Evolutionary conservation across 2,329 filamentous ascomycete species (phyloP), one percentile per base, ranked within the genome.

Genomic region (Scytalidium sp.): DNA sequence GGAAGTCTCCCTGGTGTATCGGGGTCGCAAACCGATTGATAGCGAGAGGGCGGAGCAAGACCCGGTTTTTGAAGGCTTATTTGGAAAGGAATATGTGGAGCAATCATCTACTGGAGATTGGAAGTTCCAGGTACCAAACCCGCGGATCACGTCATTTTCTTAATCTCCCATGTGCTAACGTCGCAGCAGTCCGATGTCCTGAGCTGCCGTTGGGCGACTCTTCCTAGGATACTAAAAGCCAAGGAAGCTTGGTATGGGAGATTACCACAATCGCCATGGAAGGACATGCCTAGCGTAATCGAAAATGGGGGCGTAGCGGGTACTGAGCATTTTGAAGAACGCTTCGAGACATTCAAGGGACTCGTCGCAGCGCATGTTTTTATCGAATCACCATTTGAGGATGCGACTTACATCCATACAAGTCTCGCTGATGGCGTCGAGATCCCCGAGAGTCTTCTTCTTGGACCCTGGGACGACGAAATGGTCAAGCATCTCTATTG

Each of bases 361-460:
- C 32, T 36, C 13, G 32, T 10, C 13, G 11, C 13, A 36, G 13
- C 5, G 17, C 8, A 20, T 43, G 6, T 43, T 9, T 19, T 43
- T 20, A 21, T 36, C 19, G 32, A 40, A 23, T 3, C 32, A 36
- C 17, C 13, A n/a, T n/a, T 7, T 15, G 11, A 15, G 32, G 32
- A 36, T 15, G 4, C 13, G 8, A n/a, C 7, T 36, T 36, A 36
- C 13, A 5, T 5, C 4, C 32, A 51, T 46, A 22, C 19, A 4
- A 52, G 58, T 39, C 19, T 62, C 20, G 50, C 54, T 8, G 23
- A 49, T 19, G 48, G 44, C 8, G 45, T 52, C 17, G 55, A 63
- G 46, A 61, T 67, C 27, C 64, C 64, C 2, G 41, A 58, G 19
- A 58, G 52, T 22, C 51, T 66, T n/a, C 56, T 67, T 7, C 45